Evolutionary conservation across 345 rosid genomes (phyloP).

Genomic region (Aquilaria sinensis): DNA sequence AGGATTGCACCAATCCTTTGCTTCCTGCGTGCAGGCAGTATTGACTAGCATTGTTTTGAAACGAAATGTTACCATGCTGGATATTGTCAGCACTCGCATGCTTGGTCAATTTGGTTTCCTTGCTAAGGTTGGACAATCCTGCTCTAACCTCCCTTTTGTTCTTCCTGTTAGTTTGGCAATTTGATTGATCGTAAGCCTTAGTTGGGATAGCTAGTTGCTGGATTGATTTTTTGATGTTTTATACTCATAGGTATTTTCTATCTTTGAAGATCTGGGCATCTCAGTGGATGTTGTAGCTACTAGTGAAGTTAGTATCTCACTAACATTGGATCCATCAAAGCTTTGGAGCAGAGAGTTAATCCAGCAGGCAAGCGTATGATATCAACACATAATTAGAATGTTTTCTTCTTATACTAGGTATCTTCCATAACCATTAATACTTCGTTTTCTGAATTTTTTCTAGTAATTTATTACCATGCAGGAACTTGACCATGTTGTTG

Average conservation of each 20-base stretch:
- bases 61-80: constrained; percentile 97
- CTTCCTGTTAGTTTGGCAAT: constrained; percentile 5
- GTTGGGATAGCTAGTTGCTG: neutral
- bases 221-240: constrained; percentile 4
- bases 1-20: constrained; percentile 11
- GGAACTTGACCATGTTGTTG: constrained; percentile 98
- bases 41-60: constrained; percentile 96
- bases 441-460: constrained; percentile 5
- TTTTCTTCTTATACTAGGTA: neutral
- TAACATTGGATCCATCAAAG: constrained; percentile 95
- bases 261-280: constrained; percentile 89
- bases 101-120: constrained; percentile 98
- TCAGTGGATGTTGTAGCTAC: constrained; percentile 99
- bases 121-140: constrained; percentile 54
- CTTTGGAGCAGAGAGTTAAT: constrained; percentile 97
- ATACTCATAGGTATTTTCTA: constrained; percentile 76
- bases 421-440: neutral
- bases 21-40: constrained; percentile 58
- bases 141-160: neutral
- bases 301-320: constrained; percentile 97
- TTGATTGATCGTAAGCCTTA: neutral
- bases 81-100: constrained; percentile 97
- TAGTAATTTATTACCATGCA: constrained; percentile 19
- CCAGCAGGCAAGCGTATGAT: constrained; percentile 81
- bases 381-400: constrained; percentile 1